phyloP scores from a whole-genome alignment of 495 filamentous ascomycete species.

The Aspergillus campestris region DNA sequence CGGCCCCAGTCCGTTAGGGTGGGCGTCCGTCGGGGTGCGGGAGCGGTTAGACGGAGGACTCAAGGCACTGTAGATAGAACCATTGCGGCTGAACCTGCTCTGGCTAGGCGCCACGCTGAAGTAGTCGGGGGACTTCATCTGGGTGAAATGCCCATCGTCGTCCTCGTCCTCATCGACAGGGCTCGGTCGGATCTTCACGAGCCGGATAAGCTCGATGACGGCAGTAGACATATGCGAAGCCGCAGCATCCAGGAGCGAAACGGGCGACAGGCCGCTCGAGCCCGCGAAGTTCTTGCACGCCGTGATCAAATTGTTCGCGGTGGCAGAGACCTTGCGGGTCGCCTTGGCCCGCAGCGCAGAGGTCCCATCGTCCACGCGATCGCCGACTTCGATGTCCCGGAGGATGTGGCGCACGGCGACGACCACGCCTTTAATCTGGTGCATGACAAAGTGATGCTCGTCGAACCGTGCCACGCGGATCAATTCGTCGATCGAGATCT shows the following conservation, averaged over 20 bases:
- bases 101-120: conserved; percentile 40
- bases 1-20: conserved; percentile 20
- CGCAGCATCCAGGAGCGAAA: conserved; percentile 90
- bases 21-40: conserved; percentile 14
- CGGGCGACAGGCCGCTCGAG: conserved; percentile 77
- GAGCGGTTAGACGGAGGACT: conserved; percentile 36
- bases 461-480: conserved; percentile 65
- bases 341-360: conserved; percentile 51
- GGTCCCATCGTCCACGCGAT: conserved; percentile 27
- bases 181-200: conserved; percentile 76
- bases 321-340: conserved; percentile 72
- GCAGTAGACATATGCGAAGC: conserved; percentile 85
- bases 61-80: conserved; percentile 46
- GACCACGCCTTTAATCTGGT: conserved; percentile 75
- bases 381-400: conserved; percentile 61
- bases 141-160: conserved; percentile 40
- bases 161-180: conserved; percentile 67
- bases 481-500: conserved; percentile 89
- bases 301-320: conserved; percentile 92
- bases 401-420: conserved; percentile 71
- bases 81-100: conserved; percentile 38
- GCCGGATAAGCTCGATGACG: conserved; percentile 73
- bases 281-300: conserved; percentile 82
- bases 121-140: conserved; percentile 41
- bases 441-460: conserved; percentile 62